Evolutionary conservation across 176 grass and related monocot species (phyloP).

Genomic region (Avena sativa): DNA sequence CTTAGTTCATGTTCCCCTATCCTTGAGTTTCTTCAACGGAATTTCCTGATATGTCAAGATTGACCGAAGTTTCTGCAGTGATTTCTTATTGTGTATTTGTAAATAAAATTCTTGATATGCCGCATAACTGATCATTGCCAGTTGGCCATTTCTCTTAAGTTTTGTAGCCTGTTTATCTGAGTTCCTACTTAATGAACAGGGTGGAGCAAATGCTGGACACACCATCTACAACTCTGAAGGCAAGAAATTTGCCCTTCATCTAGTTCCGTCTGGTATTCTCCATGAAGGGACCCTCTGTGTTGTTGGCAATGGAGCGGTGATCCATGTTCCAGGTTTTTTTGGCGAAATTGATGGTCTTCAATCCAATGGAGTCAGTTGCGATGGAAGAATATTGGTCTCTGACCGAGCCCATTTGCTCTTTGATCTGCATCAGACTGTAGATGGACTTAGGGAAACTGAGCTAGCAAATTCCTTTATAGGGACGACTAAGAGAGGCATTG

Average conservation of each 20-base stretch:
- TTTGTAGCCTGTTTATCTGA: constrained; percentile 38
- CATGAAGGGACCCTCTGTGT: constrained; percentile 70
- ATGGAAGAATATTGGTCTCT: constrained; percentile 74
- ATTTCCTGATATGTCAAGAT: background rate
- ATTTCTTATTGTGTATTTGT: background rate
- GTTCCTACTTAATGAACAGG: constrained; percentile 48
- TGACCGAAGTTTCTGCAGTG: background rate
- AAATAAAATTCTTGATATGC: background rate
- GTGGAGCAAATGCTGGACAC: constrained; percentile 91
- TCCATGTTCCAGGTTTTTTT: constrained; percentile 85
- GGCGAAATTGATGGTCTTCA: constrained; percentile 80
- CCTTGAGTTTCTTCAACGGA: constrained; percentile 5
- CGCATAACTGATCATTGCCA: background rate
- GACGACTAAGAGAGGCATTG: constrained; percentile 88
- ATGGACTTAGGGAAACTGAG: constrained; percentile 81
- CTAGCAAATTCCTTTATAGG: constrained; percentile 74
- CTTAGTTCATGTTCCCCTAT: background rate
- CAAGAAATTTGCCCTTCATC: constrained; percentile 86
- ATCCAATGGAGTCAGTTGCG: constrained; percentile 62
- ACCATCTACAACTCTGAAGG: constrained; percentile 86
- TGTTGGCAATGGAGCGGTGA: constrained; percentile 81
- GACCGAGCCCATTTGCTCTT: constrained; percentile 81
- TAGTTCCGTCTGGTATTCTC: constrained; percentile 89
- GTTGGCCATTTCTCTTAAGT: background rate
- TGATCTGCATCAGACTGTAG: constrained; percentile 81